Base-by-base conservation (phyloP, 2,329 filamentous ascomycete species). In the Cytospora leucostoma region DNA sequence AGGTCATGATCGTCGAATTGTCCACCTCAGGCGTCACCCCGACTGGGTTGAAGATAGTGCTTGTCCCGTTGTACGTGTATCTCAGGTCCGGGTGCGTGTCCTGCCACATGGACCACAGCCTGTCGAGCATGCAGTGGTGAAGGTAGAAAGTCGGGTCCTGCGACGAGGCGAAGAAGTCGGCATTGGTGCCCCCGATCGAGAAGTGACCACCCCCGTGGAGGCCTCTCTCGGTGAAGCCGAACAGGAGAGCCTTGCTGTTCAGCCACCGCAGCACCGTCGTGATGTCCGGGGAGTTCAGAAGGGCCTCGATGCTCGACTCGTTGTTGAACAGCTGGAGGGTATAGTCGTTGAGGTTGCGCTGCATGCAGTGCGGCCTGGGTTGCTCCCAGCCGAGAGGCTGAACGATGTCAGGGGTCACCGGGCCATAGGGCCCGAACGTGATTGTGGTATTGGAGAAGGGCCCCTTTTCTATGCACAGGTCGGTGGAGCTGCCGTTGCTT, bases 61-160 rank as follows among this genome's bases (percentile, higher is more conserved):
- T 54, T 7, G 63, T 62, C 27, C 63, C 63, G 13, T 58, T 65
- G 37, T 54, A 65, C 4, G 57, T 55, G 19, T 62, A 65, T 49
- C 59, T 33, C n/a, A 59, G 33, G 2, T 27, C 50, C 17, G 63
- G 53, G 32, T 56, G 34, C 17, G 4, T n/a, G 4, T 49, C 52
- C 62, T 71, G 69, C 67, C 67, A 69, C 17, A 62, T 52, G 21
- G 62, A 51, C 68, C 68, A 69, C 6, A 67, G 56, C 32, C 66
- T 64, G 65, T 70, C 68, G 4, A 74, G 62, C 68, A 72, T 72
- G 12, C 66, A 63, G 64, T 77, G 74, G 37, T 75, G 74, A 0
- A 76, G 60, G 59, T 71, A 77, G 61, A 76, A 77, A 6, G 63
- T 70, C 35, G 75, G 75, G 47, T 76, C 75, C 37, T 61, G 58